A percentile compares a stretch with the other conserved stretches of the same genome.
Conservation (phyloP, 345 rosid species). For the Syzygium oleosum region DNA sequence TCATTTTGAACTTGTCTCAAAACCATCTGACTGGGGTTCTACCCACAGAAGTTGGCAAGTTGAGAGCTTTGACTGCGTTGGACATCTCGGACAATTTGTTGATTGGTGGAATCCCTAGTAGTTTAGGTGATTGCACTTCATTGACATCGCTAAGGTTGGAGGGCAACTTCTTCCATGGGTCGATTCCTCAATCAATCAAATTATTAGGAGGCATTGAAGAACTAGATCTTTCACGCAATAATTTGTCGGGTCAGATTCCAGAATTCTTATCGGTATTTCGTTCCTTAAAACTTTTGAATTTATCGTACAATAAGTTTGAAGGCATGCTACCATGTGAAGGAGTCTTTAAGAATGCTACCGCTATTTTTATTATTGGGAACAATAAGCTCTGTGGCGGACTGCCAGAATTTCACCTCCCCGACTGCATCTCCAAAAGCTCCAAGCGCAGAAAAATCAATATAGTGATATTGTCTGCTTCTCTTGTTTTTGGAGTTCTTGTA, state of each 20-base stretch:
- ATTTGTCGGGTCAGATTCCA: not conserved
- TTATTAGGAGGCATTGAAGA: not conserved
- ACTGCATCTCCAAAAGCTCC: not conserved
- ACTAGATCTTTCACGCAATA: not conserved
- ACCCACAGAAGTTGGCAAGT: not conserved
- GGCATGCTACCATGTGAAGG: not conserved
- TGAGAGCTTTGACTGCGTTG: fast-evolving
- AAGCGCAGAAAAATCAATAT: not conserved
- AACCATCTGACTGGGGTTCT: not conserved
- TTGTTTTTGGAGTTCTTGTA: not conserved
- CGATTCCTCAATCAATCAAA: not conserved
- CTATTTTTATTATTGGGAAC: not conserved
- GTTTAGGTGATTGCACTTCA: not conserved
- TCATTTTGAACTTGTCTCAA: not conserved
- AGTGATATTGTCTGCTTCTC: fast-evolving
- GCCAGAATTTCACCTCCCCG: not conserved
- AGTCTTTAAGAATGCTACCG: not conserved
- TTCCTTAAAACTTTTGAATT: not conserved
- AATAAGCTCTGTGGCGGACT: not conserved
- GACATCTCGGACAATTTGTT: not conserved
- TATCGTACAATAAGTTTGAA: not conserved
- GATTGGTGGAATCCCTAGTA: not conserved
- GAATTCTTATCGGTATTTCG: not conserved
- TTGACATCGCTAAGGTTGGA: not conserved
- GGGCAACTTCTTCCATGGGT: not conserved